phyloP scores from a whole-genome alignment of 768 basidiomycete genomes.

The Amanita rimosa region DNA sequence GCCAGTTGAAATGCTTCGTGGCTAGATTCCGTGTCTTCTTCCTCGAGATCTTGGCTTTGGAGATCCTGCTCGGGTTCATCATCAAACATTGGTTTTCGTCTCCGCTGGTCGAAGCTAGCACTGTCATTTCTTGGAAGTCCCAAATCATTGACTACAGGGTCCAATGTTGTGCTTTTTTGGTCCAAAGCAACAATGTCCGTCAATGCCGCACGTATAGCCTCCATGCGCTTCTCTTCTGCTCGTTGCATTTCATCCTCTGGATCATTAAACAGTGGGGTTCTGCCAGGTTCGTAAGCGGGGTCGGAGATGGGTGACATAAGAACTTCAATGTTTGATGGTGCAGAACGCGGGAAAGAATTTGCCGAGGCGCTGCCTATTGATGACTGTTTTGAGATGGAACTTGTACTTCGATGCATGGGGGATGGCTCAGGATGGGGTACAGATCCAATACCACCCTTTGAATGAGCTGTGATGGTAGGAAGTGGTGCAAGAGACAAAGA shows the following conservation, averaged over 20 bases:
- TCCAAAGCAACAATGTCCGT: conserved; percentile 93
- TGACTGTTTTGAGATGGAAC: conserved; percentile 28
- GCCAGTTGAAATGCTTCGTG: conserved; percentile 57
- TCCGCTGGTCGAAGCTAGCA: conserved; percentile 9
- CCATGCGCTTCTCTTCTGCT: conserved; percentile 78
- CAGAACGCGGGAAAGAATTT: conserved; percentile 13
- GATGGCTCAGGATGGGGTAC: conserved; percentile 22
- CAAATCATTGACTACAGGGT: not conserved
- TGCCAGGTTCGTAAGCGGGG: conserved; percentile 35
- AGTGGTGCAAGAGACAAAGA: not conserved
- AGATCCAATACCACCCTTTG: not conserved
- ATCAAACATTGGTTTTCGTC: conserved; percentile 21
- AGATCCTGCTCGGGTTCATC: conserved; percentile 29
- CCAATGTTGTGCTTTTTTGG: conserved; percentile 21
- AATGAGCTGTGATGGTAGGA: not conserved
- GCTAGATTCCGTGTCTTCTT: conserved; percentile 13
- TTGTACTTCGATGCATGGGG: conserved; percentile 27
- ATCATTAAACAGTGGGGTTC: conserved; percentile 75
- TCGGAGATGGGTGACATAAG: conserved; percentile 67
- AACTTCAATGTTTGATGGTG: conserved; percentile 60
- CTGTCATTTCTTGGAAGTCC: not conserved
- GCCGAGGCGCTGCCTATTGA: conserved; percentile 11
- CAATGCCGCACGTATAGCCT: conserved; percentile 92
- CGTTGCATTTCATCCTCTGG: conserved; percentile 61
- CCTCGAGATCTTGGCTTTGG: conserved; percentile 29